Evolutionary conservation across 257 asterid species (phyloP).

Genomic region (Solanum bulbocastanum): DNA sequence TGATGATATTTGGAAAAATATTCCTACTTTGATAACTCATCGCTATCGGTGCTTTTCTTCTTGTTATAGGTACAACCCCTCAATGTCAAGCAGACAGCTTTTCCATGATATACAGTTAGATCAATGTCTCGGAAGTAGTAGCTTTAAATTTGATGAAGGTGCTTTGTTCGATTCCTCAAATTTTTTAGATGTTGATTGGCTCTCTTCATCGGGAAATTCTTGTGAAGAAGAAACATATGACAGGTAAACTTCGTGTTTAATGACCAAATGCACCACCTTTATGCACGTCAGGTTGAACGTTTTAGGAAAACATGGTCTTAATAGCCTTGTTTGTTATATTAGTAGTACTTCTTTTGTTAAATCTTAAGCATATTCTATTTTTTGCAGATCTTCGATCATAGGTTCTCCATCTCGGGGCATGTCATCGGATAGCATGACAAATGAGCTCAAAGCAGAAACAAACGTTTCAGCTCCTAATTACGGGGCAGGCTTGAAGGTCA

Average conservation of each 20-base stretch:
- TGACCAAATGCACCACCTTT: neutral
- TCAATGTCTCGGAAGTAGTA: slow-evolving; percentile 23
- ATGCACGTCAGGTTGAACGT: neutral
- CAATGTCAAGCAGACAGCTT: slow-evolving; percentile 41
- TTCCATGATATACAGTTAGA: slow-evolving; percentile 38
- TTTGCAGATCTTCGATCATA: slow-evolving; percentile 55
- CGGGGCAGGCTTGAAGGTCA: slow-evolving; percentile 51
- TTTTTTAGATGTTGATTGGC: slow-evolving; percentile 67
- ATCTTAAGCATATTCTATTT: neutral
- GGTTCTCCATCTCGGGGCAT: slow-evolving; percentile 33
- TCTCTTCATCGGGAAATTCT: slow-evolving; percentile 82
- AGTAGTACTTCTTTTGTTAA: neutral
- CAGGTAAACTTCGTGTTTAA: slow-evolving; percentile 28
- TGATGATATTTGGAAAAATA: neutral
- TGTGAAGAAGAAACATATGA: slow-evolving; percentile 74
- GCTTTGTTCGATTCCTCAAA: slow-evolving; percentile 47
- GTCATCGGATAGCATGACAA: slow-evolving; percentile 19
- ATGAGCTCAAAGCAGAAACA: slow-evolving; percentile 31
- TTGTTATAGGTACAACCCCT: slow-evolving; percentile 48
- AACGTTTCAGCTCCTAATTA: slow-evolving; percentile 23
- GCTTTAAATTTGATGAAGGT: neutral
- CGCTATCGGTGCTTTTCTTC: neutral
- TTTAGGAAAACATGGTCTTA: neutral
- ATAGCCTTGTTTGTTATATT: neutral
- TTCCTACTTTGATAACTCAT: neutral